phyloP scores from a whole-genome alignment of 352 stramenopile genomes.

The Salisapilia sapeloensis region DNA sequence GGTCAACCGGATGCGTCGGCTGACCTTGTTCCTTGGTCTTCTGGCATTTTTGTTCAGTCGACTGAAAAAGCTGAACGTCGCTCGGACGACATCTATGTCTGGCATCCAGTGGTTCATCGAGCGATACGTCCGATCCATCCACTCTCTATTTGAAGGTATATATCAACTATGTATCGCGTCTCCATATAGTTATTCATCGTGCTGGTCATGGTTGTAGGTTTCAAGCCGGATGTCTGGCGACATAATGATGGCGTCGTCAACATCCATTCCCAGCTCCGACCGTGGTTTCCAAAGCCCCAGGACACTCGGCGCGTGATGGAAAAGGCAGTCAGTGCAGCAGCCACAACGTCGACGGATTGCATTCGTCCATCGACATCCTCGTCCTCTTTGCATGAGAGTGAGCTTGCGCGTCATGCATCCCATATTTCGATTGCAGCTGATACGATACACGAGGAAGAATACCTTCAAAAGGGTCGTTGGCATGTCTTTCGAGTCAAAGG shows the following conservation, averaged over 20 bases:
- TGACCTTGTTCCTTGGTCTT: too few species aligned
- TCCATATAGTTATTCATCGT: too few species aligned
- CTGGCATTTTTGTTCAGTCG: too few species aligned
- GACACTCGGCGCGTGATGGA: slow-evolving; percentile 12
- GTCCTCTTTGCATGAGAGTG: slow-evolving; percentile 9
- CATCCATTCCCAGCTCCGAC: slow-evolving; percentile 44
- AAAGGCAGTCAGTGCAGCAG: slow-evolving; percentile 7
- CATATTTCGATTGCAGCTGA: slow-evolving; percentile 63
- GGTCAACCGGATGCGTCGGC: too few species aligned
- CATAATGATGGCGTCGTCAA: slow-evolving; percentile 68
- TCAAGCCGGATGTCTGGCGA: slow-evolving; percentile 33
- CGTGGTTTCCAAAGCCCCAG: slow-evolving; percentile 39
- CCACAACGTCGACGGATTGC: slow-evolving; percentile 13
- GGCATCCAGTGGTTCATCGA: slow-evolving; percentile 45
- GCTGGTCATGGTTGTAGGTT: too few species aligned
- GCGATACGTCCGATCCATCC: slow-evolving; percentile 19
- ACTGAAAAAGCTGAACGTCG: too few species aligned
- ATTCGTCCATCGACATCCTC: slow-evolving; percentile 18
- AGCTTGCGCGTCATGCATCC: slow-evolving; percentile 27
- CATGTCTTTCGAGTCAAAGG: slow-evolving; percentile 63
- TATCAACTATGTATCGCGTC: too few species aligned
- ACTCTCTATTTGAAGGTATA: slow-evolving; percentile 44
- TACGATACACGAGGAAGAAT: too few species aligned
- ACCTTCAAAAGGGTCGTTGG: slow-evolving; percentile 51
- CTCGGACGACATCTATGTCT: slow-evolving; percentile 38